Base-by-base conservation (phyloP, 495 filamentous ascomycete genomes). In the Cairneyella variabilis region DNA sequence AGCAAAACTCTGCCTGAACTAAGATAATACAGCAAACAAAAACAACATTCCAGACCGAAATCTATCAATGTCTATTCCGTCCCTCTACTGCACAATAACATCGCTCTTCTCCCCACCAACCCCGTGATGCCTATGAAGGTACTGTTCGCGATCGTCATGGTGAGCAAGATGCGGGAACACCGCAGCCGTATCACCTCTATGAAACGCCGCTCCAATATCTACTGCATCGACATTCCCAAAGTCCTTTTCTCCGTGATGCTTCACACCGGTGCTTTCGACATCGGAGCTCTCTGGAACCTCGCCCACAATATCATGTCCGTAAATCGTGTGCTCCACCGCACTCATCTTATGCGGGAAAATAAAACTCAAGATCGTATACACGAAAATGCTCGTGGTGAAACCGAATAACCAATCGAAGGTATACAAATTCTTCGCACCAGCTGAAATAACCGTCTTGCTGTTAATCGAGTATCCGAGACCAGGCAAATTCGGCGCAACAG, bases 401-500 rank as follows among this genome's bases (percentile, higher is more conserved):
- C 76, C 75, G 48, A 72, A 77, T 25, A 80, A 53, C 69, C 74
- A 80, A 40, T 71, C 70, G 44, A 80, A 69, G 9, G 70, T 71
- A 46, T 75, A 79, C 2, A 77, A 64, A 48, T 78, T 62, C 18
- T 50, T 53, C 8, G 60, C 54, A 9, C 71, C 71, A 14, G 46
- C 56, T n/a, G 57, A 54, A 30, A 74, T 70, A 17, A 68, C 52
- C 25, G 59, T 61, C 8, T 32, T 37, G 14, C 7, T 2, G 37
- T 2, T 16, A 50, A 73, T 71, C 43, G 57, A 61, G 16, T 66
- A 55, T n/a, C 57, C 67, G 8, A 75, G 51, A 6, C 69, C 71
- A 0, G 85, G 85, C 0, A 88, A 60, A 51, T 73, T 79, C 3
- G 85, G 84, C 10, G 72, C 74, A 5, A 88, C 79, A 21, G 82